Evolutionary conservation across 2,329 filamentous ascomycete genomes (phyloP), one percentile per base, ranked within the genome.

Genomic region (Westerdykella ornata): DNA sequence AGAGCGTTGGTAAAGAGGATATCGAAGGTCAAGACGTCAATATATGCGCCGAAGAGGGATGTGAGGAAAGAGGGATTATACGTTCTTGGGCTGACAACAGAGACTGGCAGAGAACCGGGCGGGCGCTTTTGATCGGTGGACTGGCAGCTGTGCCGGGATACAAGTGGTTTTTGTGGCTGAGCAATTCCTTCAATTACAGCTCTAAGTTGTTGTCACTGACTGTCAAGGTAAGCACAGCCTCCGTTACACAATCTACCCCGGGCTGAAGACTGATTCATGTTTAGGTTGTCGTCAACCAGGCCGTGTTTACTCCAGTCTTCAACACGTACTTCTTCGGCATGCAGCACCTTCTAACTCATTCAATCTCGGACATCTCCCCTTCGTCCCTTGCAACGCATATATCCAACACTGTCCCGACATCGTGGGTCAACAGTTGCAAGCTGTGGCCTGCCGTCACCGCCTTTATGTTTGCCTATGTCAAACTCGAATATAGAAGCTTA

Each of bases 391-490:
- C 84, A 19, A 75, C 73, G 0, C 80, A 86, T 39, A 74, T 96
- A 44, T 76, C 76, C 51, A 73, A 80, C 44, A 89, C 88, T 0
- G 83, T 95, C 0, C 88, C 88, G 0, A 73, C 76, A 17, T 88
- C 82, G 58, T 79, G 86, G 59, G 63, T 80, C 59, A 95, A 92
- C 63, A 85, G 82, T 45, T 81, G 82, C 63, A 94, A 94, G 69
- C 66, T 96, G 17, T 96, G 89, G 89, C 90, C 89, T 0, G 80
- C 80, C 0, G 84, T 94, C 13, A 94, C 84, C 12, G 88, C 88
- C 0, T 82, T 96, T 60, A 89, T 76, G 63, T 94, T 96, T 58
- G 80, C 84, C n/a, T 92, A 87, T 56, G 71, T 96, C 4, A 79
- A 82, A 18, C 72, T 88, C 36, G 81, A 90, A 58, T 90, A 87